Base-by-base conservation (phyloP, 2,329 filamentous ascomycete genomes). In the Thermothelomyces thermophilus region DNA sequence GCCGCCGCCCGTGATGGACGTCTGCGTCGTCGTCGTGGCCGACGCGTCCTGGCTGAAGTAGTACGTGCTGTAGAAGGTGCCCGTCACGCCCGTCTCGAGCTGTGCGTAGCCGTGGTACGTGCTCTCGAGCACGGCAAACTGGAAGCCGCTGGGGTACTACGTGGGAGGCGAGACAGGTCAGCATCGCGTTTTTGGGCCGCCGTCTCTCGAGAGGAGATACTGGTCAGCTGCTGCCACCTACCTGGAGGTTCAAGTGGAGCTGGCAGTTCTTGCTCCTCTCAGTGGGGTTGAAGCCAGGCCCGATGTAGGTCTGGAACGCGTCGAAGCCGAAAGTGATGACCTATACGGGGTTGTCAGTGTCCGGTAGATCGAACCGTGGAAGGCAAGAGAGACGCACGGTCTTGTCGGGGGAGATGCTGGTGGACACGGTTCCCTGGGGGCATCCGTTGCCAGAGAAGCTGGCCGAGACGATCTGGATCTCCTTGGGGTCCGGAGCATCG, bases 71-170 rank as follows among this genome's bases (percentile, higher is more conserved):
- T 67, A 69, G 62, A 73, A 73, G 44, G 64, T 68, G 24, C 70
- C 70, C 6, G 68, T 71, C 44, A 73, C 66, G 34, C 70, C 70
- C 45, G 58, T 46, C 44, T 73, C 71, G n/a, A 73, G 67, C 61
- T 71, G 70, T 1, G 71, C 71, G 52, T 70, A 73, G 51, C 71
- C 71, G 65, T 73, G 71, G 64, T 73, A 73, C n/a, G 70, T 73
- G 54, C 68, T 70, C 57, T 73, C 69, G 35, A 73, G 66, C 17
- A 73, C 64, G 40, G 70, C 62, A 62, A 69, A 73, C 60, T 73
- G 70, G 64, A 72, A 73, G 52, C 71, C 71, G 34, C 69, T 68
- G 11, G 71, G 70, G 60, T 73, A 73, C 60, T 54, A 34, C 41
- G 9, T 22, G 10, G 14, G 22, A 8, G 24, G 33, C 6, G n/a